Percentiles rank a stretch among this genome's conserved stretches.
Conservation (phyloP, 305 asterid genomes). For the Ilex paraguariensis region DNA sequence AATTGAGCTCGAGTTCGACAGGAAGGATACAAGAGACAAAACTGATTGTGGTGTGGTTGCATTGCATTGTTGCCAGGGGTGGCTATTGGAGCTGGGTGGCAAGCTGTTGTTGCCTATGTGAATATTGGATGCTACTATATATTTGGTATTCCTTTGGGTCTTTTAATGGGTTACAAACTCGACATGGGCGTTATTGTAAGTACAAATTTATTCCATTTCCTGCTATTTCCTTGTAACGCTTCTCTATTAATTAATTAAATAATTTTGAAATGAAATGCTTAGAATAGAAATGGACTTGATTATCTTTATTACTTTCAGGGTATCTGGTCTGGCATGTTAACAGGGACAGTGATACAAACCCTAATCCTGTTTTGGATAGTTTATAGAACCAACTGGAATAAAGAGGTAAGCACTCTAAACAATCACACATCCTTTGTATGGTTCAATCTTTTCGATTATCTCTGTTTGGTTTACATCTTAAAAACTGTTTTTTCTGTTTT, state of each 20-base stretch:
- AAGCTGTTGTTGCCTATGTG: constrained; percentile 42
- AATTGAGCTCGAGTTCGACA: no score
- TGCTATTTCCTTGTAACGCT: background rate
- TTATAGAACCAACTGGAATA: constrained; percentile 28
- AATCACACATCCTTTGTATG: background rate
- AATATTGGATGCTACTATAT: constrained; percentile 46
- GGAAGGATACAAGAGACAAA: no score
- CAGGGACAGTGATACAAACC: constrained; percentile 27
- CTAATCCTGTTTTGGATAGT: constrained; percentile 20
- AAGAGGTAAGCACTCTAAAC: constrained; percentile 9
- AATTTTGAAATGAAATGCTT: background rate
- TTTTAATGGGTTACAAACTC: constrained; percentile 31
- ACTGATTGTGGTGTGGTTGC: background rate
- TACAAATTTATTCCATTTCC: background rate
- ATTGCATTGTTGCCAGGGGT: constrained; percentile 35
- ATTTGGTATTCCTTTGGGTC: constrained; percentile 43
- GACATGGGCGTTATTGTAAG: constrained; percentile 54
- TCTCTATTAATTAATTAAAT: background rate
- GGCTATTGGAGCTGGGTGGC: constrained; percentile 75
- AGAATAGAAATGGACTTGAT: no score
- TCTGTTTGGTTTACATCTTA: background rate
- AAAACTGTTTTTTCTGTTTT: no score
- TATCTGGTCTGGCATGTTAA: constrained; percentile 22
- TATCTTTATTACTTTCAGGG: background rate
- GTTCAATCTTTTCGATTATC: background rate